Percentiles rank a stretch among this genome's conserved stretches.
Conservation (phyloP, 371 early-diverging fungal genomes). For the Actinomortierella ambigua region DNA sequence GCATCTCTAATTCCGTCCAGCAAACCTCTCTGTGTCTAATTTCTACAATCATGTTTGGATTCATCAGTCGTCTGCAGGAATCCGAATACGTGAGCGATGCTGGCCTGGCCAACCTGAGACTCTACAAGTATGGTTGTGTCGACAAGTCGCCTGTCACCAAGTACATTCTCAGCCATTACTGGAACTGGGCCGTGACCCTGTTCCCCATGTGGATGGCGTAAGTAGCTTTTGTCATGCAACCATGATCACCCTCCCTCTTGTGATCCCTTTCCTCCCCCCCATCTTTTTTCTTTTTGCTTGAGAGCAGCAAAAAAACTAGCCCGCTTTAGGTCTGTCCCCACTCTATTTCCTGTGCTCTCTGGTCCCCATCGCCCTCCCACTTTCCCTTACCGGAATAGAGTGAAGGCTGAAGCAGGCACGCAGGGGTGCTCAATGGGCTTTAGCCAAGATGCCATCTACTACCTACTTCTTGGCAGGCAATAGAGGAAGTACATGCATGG, state of each 20-base stretch:
- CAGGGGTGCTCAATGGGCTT: too few relatives aligned
- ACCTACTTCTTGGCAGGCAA: too few relatives aligned
- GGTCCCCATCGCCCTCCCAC: too few relatives aligned
- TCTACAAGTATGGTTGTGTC: constrained; percentile 82
- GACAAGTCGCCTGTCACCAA: constrained; percentile 87
- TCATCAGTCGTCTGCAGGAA: constrained; percentile 39
- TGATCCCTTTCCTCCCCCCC: not conserved
- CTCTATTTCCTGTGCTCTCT: too few relatives aligned
- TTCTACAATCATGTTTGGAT: constrained; percentile 35
- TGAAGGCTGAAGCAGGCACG: too few relatives aligned
- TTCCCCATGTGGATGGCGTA: constrained; percentile 96
- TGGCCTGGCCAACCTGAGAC: constrained; percentile 75
- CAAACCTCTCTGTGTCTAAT: not conserved
- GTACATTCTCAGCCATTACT: constrained; percentile 86
- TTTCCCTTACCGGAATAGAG: too few relatives aligned
- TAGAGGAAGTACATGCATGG: too few relatives aligned
- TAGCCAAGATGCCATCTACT: too few relatives aligned
- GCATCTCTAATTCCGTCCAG: not conserved
- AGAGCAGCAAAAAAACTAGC: too few relatives aligned
- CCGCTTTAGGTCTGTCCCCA: too few relatives aligned
- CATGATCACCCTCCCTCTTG: not conserved
- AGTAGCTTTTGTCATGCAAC: constrained; percentile 41
- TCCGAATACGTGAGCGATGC: constrained; percentile 62
- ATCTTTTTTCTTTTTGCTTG: constrained; percentile 6
- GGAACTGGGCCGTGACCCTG: constrained; percentile 84